phyloP scores from a whole-genome alignment of 2,329 filamentous ascomycete genomes.

The Penicillium sp. region DNA sequence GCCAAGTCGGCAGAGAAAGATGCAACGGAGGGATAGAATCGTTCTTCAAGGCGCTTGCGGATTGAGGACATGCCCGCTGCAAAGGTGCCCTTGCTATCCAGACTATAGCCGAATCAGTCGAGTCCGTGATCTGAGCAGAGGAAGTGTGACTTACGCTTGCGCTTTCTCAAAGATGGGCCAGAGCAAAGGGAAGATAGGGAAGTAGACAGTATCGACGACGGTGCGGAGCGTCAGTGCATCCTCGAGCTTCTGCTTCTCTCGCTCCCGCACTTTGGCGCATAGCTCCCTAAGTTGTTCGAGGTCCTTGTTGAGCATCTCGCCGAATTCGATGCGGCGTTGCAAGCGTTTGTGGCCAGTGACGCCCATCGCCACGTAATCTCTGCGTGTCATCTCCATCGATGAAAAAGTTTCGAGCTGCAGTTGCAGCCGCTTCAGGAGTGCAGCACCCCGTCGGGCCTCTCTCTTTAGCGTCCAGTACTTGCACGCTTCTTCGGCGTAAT shows the following conservation, averaged over 20 bases:
- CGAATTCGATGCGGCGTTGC: constrained; percentile 83
- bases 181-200: constrained; percentile 78
- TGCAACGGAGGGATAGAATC: constrained; percentile 61
- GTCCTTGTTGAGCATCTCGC: constrained; percentile 64
- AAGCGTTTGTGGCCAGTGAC: constrained; percentile 76
- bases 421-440: constrained; percentile 88
- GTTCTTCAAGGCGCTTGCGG: constrained; percentile 55
- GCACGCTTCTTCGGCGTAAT: constrained; percentile 89
- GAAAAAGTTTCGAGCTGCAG: constrained; percentile 95
- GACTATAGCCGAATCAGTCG: constrained; percentile 32
- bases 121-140: background rate
- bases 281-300: constrained; percentile 74
- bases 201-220: constrained; percentile 87
- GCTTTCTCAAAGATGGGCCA: constrained; percentile 78
- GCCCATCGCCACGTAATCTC: constrained; percentile 96
- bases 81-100: constrained; percentile 58
- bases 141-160: constrained; percentile 64
- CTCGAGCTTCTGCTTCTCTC: constrained; percentile 76
- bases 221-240: constrained; percentile 74
- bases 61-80: constrained; percentile 55
- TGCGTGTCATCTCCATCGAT: constrained; percentile 93
- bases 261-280: constrained; percentile 69
- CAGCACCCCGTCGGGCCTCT: constrained; percentile 86
- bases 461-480: constrained; percentile 98
- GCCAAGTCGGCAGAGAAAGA: constrained; percentile 62